phyloP scores from a whole-genome alignment of 148 eudicot genomes.

The Chenopodium suecicum region DNA sequence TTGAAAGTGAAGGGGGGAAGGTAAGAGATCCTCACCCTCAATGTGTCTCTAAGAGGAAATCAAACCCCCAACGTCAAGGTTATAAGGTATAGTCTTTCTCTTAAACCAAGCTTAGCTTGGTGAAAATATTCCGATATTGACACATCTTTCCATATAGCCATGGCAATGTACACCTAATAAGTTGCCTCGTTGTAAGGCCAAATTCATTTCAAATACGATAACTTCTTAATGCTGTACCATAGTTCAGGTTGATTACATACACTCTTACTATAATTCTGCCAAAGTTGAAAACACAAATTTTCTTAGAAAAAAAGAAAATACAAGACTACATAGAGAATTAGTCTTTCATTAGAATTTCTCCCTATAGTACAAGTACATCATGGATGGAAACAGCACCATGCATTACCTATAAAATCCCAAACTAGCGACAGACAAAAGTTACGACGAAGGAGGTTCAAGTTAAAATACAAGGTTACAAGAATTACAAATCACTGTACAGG shows the following conservation, averaged over 20 bases:
- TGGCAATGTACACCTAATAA: background rate
- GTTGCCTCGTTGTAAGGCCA: background rate
- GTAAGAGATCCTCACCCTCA: too few species aligned
- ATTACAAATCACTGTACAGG: constrained; percentile 34
- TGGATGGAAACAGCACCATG: constrained; percentile 5
- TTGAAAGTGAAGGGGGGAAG: too few species aligned
- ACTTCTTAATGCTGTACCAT: too few species aligned
- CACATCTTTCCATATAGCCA: too few species aligned
- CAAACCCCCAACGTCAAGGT: too few species aligned
- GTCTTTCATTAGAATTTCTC: constrained; percentile 10
- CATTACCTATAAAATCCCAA: background rate
- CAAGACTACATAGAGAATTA: background rate
- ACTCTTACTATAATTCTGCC: too few species aligned
- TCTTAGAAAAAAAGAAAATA: background rate
- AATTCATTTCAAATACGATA: background rate
- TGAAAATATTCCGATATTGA: too few species aligned
- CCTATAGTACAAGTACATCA: background rate
- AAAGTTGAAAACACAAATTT: background rate
- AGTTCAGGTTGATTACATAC: background rate
- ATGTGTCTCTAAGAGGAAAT: too few species aligned
- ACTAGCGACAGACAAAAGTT: background rate
- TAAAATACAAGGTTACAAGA: constrained; percentile 1
- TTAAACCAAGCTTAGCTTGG: too few species aligned
- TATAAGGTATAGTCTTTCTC: too few species aligned
- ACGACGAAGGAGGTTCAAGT: background rate